Percentiles rank a stretch among this genome's conserved stretches.
phyloP scores from a whole-genome alignment of 202 grass and related monocot species.

The Setaria viridis region DNA sequence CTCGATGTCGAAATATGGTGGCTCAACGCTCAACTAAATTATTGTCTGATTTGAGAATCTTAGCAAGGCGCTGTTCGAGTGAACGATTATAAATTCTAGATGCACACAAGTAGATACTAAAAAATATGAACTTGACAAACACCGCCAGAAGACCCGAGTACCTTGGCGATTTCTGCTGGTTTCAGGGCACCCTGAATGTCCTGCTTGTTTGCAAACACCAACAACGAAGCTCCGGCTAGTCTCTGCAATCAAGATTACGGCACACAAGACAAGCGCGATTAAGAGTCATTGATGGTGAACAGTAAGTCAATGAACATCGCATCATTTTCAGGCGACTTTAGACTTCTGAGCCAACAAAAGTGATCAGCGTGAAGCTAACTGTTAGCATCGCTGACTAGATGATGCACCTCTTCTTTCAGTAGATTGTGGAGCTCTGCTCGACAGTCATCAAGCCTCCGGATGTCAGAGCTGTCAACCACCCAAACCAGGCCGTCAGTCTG shows the following conservation, averaged over 20 bases:
- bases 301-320: not conserved
- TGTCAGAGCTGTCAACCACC: not conserved
- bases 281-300: not conserved
- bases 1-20: not conserved
- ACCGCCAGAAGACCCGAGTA: not conserved
- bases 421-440: conserved; percentile 69
- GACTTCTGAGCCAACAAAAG: not conserved
- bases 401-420: conserved; percentile 47
- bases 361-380: not conserved
- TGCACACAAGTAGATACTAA: not conserved
- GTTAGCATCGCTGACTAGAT: not conserved
- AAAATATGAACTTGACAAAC: not conserved
- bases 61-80: not conserved
- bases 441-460: not conserved
- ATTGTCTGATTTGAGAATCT: not conserved
- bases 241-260: conserved; percentile 44
- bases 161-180: conserved; percentile 18
- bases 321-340: not conserved
- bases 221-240: conserved; percentile 62
- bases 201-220: conserved; percentile 77
- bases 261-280: not conserved
- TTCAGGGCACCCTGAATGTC: conserved; percentile 55
- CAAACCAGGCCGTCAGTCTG: not conserved
- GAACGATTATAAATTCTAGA: not conserved
- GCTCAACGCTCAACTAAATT: not conserved